Base-by-base conservation (phyloP, 345 rosid genomes). In the Luvunga scandens region DNA sequence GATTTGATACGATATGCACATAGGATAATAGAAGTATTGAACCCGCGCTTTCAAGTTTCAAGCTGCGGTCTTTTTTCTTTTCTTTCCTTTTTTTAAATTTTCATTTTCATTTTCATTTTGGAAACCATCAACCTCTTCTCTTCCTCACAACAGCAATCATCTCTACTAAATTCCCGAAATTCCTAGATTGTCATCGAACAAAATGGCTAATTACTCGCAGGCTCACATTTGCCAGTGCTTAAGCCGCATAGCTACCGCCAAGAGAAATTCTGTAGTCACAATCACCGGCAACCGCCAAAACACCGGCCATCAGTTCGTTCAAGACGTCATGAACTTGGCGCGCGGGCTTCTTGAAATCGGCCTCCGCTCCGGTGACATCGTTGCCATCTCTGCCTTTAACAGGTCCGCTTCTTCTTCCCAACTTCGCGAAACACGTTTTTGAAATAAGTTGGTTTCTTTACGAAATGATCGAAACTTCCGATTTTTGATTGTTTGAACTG, bases 161-260 rank as follows among this genome's bases (percentile, higher is more conserved):
- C 67, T 6, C 1, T 16, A 18, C n/a, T 5, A 0, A 64, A 31
- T 64, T 18, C 16, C 38, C 1, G 5, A 31, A 64, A 30, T 64
- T 30, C 3, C 67, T 5, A 2, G 31, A 30, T 64, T 31, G 6
- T 21, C 33, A 4, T 13, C 57, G 3, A 14, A 5, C 22, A 56
- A 72, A 10, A 72, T 72, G 93, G 80, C 84, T 66, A 34, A 56
- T 76, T 88, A 78, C 91, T 90, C 91, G 18, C 86, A 85, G 65
- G 84, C 92, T 6, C 97, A 92, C 63, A 83, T 92, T 7, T 90
- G 96, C 83, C 94, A 91, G 73, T 92, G 94, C 86, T 85, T 93
- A 70, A 85, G 84, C 21, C 86, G 89, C 64, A 76, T 91, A 38
- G 90, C 89, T 8, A 60, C 95, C 69, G 76, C 57, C 48, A 90